Evolutionary conservation across 139 green algal species (phyloP), one percentile per base, ranked within the genome.

Genomic region (Dunaliella sp.): DNA sequence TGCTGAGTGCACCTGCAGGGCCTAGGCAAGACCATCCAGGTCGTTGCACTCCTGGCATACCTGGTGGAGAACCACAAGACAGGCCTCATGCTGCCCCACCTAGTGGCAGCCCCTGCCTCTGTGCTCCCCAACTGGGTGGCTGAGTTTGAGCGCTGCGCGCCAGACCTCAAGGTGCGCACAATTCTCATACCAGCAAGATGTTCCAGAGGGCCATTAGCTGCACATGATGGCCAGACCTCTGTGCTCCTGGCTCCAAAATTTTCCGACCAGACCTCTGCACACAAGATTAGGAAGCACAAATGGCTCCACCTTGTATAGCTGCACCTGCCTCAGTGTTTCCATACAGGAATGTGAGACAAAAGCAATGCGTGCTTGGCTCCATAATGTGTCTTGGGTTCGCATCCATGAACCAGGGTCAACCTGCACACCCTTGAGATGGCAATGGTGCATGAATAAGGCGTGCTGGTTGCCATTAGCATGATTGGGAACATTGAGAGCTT

Each of bases 91-190:
- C 96, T 95, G 16, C 97, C 97, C 0, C 97, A 98, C 93, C 92
- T 99, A 31, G 98, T 99, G 90, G 98, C 98, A 78, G 96, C 99
- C 76, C 97, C 97, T 84, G 98, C 99, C 85, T 97, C 97, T 3
- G 97, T 99, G 72, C 94, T 99, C 0, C 94, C 98, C 36, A 99
- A 99, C 92, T 99, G 97, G 97, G 97, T 96, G 82, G 86, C 88
- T 2, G 97, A 99, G 93, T 91, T 99, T 28, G 90, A 91, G 3
- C 87, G 89, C 33, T 99, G 97, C 97, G 93, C 99, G 74, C 97
- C 97, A 21, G 83, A 83, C 74, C 90, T 95, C 36, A 92, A 88
- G 48, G 87, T 84, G 16, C 22, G 48, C 48, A n/a, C n/a, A n/a
- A n/a, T n/a, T n/a, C n/a, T n/a, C n/a, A n/a, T n/a, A n/a, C n/a